Evolutionary conservation across 352 stramenopile species (phyloP), one percentile per base, ranked within the genome.

Genomic region (Pythium utonaiense): DNA sequence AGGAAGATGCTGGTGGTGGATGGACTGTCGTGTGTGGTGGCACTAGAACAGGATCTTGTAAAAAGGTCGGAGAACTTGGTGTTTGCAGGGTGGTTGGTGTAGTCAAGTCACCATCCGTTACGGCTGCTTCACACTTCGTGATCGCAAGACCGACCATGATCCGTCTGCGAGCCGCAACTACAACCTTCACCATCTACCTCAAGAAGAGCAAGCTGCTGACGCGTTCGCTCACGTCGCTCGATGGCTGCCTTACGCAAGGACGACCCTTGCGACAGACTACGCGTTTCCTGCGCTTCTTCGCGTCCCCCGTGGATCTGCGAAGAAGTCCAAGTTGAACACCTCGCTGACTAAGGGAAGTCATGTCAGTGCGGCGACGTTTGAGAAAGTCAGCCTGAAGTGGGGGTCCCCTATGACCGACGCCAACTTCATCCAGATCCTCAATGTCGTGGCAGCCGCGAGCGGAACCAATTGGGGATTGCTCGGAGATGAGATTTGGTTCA

Each of bases 131-230:
- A 66, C 59, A 3, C 40, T 53, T 8, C 41, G 51, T 0, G 42
- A 66, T 24, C 13, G 59, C 0, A 66, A 66, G 21, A 61, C 44
- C 1, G 60, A 61, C 22, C 42, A 66, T 27, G 50, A 66, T 13
- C 59, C 49, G 0, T 19, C 10, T 17, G 42, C 42, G 1, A 66
- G 52, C n/a, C 51, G 34, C 6, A 67, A 30, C 7, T 62, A 62
- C 40, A 38, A 51, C 21, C 38, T 62, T 0, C 47, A 62, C 27
- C 2, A 44, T 4, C 21, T 62, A 22, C 47, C 60, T 7, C 9
- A 48, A 2, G 19, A 49, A n/a, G 60, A 53, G 17, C 2, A 8
- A 1, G 31, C 47, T 6, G 33, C 36, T 10, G 49, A 59, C 4
- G 58, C 53, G 0, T 19, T 60, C 3, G 42, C 41, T 5, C 30